Conservation (phyloP, 768 basidiomycete species). For the Podaxis mareebaensis region DNA sequence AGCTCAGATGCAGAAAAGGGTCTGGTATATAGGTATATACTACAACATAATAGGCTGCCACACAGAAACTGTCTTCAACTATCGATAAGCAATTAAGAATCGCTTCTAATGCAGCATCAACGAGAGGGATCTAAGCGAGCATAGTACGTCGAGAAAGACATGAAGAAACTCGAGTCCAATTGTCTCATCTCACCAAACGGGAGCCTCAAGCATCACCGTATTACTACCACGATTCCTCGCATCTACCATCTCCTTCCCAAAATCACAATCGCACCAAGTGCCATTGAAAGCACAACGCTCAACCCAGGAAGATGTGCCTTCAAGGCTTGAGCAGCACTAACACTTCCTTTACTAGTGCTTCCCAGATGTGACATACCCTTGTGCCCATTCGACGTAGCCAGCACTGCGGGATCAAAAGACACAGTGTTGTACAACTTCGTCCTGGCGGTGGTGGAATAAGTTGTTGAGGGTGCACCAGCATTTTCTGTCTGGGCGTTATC, state of each 20-base stretch:
- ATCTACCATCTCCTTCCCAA: slow-evolving; percentile 7
- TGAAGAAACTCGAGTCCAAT: background rate
- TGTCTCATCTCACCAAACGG: background rate
- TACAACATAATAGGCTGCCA: background rate
- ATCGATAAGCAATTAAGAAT: background rate
- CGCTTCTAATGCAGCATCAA: background rate
- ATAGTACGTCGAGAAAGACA: background rate
- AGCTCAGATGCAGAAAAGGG: background rate
- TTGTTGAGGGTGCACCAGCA: slow-evolving; percentile 33
- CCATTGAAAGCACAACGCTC: slow-evolving; percentile 1
- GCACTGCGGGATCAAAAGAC: slow-evolving; percentile 50
- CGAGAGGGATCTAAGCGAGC: background rate
- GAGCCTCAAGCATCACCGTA: background rate
- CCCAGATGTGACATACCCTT: slow-evolving; percentile 31
- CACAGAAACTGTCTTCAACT: background rate
- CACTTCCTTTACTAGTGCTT: slow-evolving; percentile 40
- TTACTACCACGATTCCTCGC: background rate
- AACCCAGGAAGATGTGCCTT: slow-evolving; percentile 4
- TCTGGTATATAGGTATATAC: background rate
- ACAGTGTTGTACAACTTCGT: slow-evolving; percentile 54
- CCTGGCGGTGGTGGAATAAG: slow-evolving; percentile 51
- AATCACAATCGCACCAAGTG: background rate
- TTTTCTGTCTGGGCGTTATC: slow-evolving; percentile 37
- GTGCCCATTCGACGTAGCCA: slow-evolving; percentile 68
- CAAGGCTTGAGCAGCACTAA: slow-evolving; percentile 17